These are phyloP conservation scores for Colletotrichum sansevieriae DNA, from an alignment of 2,329 filamentous ascomycete genomes.

Conservation along the genomic window DNA sequence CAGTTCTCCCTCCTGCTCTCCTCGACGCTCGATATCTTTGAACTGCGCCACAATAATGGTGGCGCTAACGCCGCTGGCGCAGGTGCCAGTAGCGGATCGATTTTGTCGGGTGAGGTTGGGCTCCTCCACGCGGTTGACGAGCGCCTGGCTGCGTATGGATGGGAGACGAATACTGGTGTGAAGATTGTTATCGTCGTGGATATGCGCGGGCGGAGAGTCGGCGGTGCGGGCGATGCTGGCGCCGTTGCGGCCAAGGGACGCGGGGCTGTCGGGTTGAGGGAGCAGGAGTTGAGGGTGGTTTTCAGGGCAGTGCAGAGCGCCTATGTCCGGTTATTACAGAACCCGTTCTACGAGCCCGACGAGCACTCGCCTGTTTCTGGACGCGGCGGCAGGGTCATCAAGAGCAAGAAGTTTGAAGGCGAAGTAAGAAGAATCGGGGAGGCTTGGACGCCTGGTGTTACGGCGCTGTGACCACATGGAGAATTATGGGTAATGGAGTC, in stretches of 20 bases:
- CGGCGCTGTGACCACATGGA: constrained; percentile 60
- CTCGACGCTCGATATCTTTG: constrained; percentile 93
- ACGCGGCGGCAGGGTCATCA: constrained; percentile 76
- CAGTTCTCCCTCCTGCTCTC: constrained; percentile 94
- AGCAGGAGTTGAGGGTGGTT: constrained; percentile 89
- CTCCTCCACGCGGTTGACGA: constrained; percentile 95
- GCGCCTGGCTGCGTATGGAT: constrained; percentile 92
- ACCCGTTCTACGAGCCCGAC: constrained; percentile 94
- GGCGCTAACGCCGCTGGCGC: constrained; percentile 51
- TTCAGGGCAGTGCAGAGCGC: constrained; percentile 94
- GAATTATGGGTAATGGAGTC: background rate
- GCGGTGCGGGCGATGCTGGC: constrained; percentile 42
- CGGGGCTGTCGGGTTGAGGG: constrained; percentile 76
- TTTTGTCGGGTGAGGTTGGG: constrained; percentile 85
- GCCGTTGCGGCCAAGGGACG: constrained; percentile 48
- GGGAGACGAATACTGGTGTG: constrained; percentile 94
- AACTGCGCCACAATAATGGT: constrained; percentile 82
- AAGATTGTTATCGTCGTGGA: constrained; percentile 93
- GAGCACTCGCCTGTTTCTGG: constrained; percentile 75
- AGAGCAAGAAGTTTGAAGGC: constrained; percentile 81
- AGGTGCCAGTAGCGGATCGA: constrained; percentile 48
- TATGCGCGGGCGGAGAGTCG: constrained; percentile 79
- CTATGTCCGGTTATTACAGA: constrained; percentile 89
- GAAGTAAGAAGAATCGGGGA: constrained; percentile 91
- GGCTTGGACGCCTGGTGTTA: constrained; percentile 82